A percentile compares a stretch with the other conserved stretches of the same genome.
phyloP scores from a whole-genome alignment of 768 basidiomycete species.

The Naganishia kalamii region DNA sequence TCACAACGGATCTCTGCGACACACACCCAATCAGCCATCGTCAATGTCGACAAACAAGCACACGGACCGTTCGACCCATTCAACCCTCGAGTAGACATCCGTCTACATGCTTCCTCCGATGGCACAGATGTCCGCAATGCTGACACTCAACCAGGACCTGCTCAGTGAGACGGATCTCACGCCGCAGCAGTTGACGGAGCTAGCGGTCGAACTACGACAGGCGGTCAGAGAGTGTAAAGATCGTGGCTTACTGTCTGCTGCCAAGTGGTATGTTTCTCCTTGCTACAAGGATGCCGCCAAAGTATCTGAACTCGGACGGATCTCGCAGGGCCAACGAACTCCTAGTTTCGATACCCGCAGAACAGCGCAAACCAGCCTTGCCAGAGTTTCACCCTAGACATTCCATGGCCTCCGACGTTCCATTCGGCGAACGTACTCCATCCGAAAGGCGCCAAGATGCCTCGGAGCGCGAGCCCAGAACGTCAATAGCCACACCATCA shows the following conservation, averaged over 20 bases:
- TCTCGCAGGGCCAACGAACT: conserved; percentile 22
- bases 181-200: conserved; percentile 6
- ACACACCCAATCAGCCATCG: not conserved
- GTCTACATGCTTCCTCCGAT: not conserved
- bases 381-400: conserved; percentile 10
- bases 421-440: not conserved
- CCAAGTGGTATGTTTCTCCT: conserved; percentile 17
- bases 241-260: conserved; percentile 17
- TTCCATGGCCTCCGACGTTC: not conserved
- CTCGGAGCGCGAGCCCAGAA: not conserved
- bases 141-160: not conserved
- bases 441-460: not conserved
- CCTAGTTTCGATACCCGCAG: conserved; percentile 16
- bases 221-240: conserved; percentile 24
- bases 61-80: too few relatives aligned
- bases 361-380: not conserved
- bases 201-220: conserved; percentile 17
- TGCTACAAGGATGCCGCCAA: not conserved
- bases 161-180: not conserved
- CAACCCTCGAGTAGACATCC: too few relatives aligned
- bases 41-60: not conserved
- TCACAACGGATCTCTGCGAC: too few relatives aligned
- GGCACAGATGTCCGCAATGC: not conserved
- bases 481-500: not conserved
- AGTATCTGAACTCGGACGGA: not conserved